Base-by-base conservation (phyloP, 1,284 basidiomycete species). In the Rhodotorula sp. region DNA sequence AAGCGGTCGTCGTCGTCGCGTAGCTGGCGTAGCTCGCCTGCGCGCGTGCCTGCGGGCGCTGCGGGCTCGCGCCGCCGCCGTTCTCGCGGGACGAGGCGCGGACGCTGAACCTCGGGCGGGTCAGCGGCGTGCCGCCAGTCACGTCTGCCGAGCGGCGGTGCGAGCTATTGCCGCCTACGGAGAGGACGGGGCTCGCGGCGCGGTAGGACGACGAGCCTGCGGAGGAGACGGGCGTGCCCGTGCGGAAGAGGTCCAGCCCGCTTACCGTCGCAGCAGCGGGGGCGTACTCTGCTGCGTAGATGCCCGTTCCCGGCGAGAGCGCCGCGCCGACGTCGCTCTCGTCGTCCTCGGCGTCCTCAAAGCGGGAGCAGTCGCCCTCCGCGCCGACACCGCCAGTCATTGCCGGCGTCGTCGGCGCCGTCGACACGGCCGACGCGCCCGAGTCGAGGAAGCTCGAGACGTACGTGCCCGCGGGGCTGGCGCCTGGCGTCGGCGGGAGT, bases 271-370 rank as follows among this genome's bases (percentile, higher is more conserved):
- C 44, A 19, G 21, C 15, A 25, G 48, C 25, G 25, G 48, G 25
- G 67, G 32, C 29, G 39, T 51, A 56, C 32, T 51, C 48, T 37
- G 36, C 13, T 25, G 19, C 34, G 39, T 12, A 32, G 13, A 10
- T 9, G 36, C 29, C 61, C 58, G 22, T 48, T 22, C 6, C 60
- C 3, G 55, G 76, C 66, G 65, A 51, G 67, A 67, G 76, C 58
- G 76, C 70, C 71, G 60, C 72, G 59, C 72, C 76, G 29, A 72
- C 70, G 51, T 81, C 82, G 27, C 81, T 82, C 64, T 83, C 79
- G 71, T 86, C 85, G 72, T 86, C 85, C 53, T 85, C 84, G 8
- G 85, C 85, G 79, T 86, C 85, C 46, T 85, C 85, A 69, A 86
- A 86, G 65, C 84, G 84, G 60, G 83, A 82, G 55, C 79, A 44